These are phyloP conservation scores for Penicillium verrucosum DNA, from an alignment of 2,329 filamentous ascomycete genomes.

Conservation along the genomic window DNA sequence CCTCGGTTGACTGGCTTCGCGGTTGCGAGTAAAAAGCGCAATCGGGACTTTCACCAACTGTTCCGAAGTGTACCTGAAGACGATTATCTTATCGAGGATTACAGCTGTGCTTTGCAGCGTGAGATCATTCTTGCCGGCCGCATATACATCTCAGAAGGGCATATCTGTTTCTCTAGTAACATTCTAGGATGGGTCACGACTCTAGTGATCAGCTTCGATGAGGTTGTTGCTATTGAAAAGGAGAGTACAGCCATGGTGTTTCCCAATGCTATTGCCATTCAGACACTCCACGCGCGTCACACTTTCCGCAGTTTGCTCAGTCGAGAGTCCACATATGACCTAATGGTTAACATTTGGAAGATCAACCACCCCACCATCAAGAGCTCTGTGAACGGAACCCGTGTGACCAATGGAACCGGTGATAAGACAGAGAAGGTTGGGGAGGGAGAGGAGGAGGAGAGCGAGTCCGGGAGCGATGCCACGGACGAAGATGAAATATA, in stretches of 20 bases:
- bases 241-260: constrained; percentile 93
- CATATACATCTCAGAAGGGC: constrained; percentile 93
- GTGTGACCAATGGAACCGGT: constrained; percentile 73
- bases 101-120: constrained; percentile 91
- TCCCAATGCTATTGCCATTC: constrained; percentile 95
- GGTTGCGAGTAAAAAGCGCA: constrained; percentile 92
- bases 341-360: constrained; percentile 98
- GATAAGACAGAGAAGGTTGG: constrained; percentile 82
- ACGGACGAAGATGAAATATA: constrained; percentile 67
- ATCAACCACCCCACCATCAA: constrained; percentile 88
- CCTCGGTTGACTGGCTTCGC: constrained; percentile 91
- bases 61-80: constrained; percentile 98
- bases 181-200: constrained; percentile 98
- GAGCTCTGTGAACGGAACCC: constrained; percentile 85
- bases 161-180: constrained; percentile 98
- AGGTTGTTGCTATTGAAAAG: constrained; percentile 95
- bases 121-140: constrained; percentile 93
- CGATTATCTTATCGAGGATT: constrained; percentile 97
- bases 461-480: constrained; percentile 71
- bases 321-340: constrained; percentile 91
- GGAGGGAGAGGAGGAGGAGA: constrained; percentile 58
- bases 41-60: constrained; percentile 86
- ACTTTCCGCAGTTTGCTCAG: constrained; percentile 94
- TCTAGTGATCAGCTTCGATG: constrained; percentile 95
- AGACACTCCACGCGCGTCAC: constrained; percentile 91